Percentiles rank a stretch among this genome's conserved stretches.
phyloP scores from a whole-genome alignment of 768 basidiomycete genomes.

The Boletus sp. region DNA sequence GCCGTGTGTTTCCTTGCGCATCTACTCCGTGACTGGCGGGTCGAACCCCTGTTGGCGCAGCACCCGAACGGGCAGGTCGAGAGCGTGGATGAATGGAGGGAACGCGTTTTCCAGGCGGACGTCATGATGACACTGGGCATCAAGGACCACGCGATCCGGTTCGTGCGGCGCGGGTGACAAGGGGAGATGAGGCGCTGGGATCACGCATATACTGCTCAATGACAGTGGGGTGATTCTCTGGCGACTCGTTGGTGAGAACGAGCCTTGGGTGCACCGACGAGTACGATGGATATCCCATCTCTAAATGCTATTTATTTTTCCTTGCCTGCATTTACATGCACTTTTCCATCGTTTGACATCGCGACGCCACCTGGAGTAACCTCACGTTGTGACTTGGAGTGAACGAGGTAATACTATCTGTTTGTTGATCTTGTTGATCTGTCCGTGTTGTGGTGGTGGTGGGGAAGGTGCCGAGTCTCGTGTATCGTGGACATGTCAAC shows the following conservation, averaged over 20 bases:
- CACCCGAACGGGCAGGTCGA: conserved; percentile 4
- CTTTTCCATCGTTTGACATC: too few relatives aligned
- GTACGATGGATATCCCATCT: too few relatives aligned
- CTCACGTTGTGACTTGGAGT: too few relatives aligned
- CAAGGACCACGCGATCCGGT: conserved; percentile 9
- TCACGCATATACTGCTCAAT: not conserved
- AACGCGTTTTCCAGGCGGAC: conserved; percentile 11
- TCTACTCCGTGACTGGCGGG: conserved; percentile 48
- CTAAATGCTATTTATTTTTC: too few relatives aligned
- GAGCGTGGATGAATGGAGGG: conserved; percentile 14
- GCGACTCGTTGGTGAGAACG: too few relatives aligned
- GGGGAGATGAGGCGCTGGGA: not conserved
- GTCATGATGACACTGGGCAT: conserved; percentile 15
- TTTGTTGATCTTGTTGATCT: too few relatives aligned
- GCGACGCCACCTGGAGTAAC: too few relatives aligned
- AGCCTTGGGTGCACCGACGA: too few relatives aligned
- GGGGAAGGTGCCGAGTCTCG: not conserved
- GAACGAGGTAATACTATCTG: too few relatives aligned
- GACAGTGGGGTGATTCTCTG: too few relatives aligned
- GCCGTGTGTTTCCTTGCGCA: conserved; percentile 51
- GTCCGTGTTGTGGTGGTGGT: not conserved
- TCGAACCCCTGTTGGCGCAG: conserved; percentile 39
- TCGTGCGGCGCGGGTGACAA: conserved; percentile 7
- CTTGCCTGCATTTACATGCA: too few relatives aligned
- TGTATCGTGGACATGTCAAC: not conserved